A percentile compares a stretch with the other conserved stretches of the same genome.
These are phyloP conservation scores for Candida gigantensis DNA, from an alignment of 1,139 yeast species.

Conservation along the genomic window DNA sequence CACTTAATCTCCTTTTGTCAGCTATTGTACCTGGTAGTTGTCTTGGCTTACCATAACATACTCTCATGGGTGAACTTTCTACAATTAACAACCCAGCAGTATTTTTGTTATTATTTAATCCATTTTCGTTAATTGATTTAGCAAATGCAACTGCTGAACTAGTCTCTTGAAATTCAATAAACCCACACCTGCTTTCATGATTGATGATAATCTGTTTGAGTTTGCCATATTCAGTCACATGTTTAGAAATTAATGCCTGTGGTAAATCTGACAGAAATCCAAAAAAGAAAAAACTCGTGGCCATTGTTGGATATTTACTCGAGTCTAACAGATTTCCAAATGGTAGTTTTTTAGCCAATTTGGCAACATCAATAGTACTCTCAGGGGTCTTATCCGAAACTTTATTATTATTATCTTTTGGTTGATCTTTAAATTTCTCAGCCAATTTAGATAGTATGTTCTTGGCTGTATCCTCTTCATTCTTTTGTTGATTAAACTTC, in stretches of 20 bases:
- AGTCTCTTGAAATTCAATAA: conserved; percentile 51
- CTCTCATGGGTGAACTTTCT: conserved; percentile 50
- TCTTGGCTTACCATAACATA: conserved; percentile 66
- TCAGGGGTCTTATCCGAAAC: conserved; percentile 4
- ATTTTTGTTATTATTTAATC: conserved; percentile 25
- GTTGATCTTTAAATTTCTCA: conserved; percentile 23
- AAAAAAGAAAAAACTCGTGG: conserved; percentile 62
- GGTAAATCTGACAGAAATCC: conserved; percentile 72
- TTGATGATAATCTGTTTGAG: conserved; percentile 53
- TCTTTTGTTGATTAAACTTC: conserved; percentile 17
- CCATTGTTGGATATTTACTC: conserved; percentile 42
- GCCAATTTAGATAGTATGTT: conserved; percentile 43
- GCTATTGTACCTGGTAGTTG: conserved; percentile 48
- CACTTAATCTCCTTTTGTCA: conserved; percentile 53
- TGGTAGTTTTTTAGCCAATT: conserved; percentile 57
- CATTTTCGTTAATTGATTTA: conserved; percentile 26
- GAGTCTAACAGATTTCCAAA: conserved; percentile 43
- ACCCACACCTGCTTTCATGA: conserved; percentile 69
- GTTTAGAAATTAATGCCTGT: conserved; percentile 55
- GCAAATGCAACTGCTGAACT: conserved; percentile 60
- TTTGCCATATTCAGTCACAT: conserved; percentile 47
- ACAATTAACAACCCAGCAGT: conserved; percentile 40
- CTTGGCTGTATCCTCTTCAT: conserved; percentile 27
- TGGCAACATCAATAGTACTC: conserved; percentile 42
- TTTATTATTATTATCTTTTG: background rate